Evolutionary conservation across 768 basidiomycete species (phyloP), one percentile per base, ranked within the genome.

Genomic region (Mycena galopus): DNA sequence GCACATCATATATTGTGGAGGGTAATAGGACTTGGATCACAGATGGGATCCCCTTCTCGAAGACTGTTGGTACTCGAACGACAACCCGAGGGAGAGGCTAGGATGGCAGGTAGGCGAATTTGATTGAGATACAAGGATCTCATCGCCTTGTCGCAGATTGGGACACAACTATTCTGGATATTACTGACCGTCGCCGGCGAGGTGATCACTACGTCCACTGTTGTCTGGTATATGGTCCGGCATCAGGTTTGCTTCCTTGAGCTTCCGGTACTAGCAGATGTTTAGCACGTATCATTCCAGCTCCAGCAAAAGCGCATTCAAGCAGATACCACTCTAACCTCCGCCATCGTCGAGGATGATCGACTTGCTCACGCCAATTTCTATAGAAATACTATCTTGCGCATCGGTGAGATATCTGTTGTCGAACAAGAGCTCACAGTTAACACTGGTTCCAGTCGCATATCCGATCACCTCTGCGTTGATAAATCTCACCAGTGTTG

Each of bases 31-130:
- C 4, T 23, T 35, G 29, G 69, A 70, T 9, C 39, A 16, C 74
- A 44, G 60, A 62, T 78, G 76, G 77, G 77, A 78, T 62, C 76
- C 76, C 9, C 64, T 78, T 10, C 70, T 71, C 42, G 19, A 64
- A 33, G 76, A 74, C 57, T 78, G 77, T 50, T 78, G 77, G 77
- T 78, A 78, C 50, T 67, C 74, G 7, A 78, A 77, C 55, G 65
- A 74, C 39, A 61, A 77, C 39, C 42, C 32, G 10, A 64, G 19
- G 21, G 42, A 77, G 35, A 55, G 77, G 4, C 25, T 78, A 14
- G 67, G 59, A 9, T 77, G 74, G 76, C 77, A 78, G 75, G 73
- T 75, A 32, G 44, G 60, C 19, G 21, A 44, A 44, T 30, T 61
- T 47, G 27, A 61, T 61, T 61, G 60, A 30, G 17, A 25, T n/a